Evolutionary conservation across 495 filamentous ascomycete species (phyloP).

Genomic region (Lophiostoma macrostomum): DNA sequence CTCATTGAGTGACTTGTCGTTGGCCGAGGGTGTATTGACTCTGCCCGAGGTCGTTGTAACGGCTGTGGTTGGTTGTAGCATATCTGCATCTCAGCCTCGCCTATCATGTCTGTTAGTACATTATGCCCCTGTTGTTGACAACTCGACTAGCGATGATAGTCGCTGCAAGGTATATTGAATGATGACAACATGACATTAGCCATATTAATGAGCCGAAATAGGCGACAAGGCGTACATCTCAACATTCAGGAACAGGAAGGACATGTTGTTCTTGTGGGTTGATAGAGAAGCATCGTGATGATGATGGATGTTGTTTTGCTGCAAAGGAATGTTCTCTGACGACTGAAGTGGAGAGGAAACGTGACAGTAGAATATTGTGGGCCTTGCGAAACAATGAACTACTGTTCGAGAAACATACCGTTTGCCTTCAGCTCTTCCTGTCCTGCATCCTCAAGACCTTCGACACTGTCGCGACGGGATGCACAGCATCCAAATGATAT

Average conservation of each 20-base stretch:
- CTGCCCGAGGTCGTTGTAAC: constrained; percentile 22
- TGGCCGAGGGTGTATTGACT: constrained; percentile 19
- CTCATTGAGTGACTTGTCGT: constrained; percentile 30
- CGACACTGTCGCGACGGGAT: constrained; percentile 18
- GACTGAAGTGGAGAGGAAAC: background rate
- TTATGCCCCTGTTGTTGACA: too few species aligned
- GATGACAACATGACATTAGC: constrained; percentile 18
- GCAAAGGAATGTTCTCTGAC: too few species aligned
- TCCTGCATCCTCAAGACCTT: constrained; percentile 7
- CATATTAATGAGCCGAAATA: constrained; percentile 27
- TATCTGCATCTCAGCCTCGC: constrained; percentile 27
- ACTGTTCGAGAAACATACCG: constrained; percentile 22
- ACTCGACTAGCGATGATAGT: too few species aligned
- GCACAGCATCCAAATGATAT: constrained; percentile 36
- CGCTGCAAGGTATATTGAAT: too few species aligned
- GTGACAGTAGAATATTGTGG: too few species aligned
- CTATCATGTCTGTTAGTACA: constrained; percentile 1
- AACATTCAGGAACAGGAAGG: constrained; percentile 22
- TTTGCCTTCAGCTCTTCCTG: constrained; percentile 10
- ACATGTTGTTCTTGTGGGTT: constrained; percentile 8
- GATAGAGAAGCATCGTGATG: too few species aligned
- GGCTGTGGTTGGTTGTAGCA: constrained; percentile 33
- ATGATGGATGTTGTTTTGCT: too few species aligned
- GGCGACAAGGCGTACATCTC: constrained; percentile 16
- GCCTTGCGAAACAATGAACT: too few species aligned